Conservation (phyloP, 2,329 filamentous ascomycete genomes). For the Malbranchea zuffiana region DNA sequence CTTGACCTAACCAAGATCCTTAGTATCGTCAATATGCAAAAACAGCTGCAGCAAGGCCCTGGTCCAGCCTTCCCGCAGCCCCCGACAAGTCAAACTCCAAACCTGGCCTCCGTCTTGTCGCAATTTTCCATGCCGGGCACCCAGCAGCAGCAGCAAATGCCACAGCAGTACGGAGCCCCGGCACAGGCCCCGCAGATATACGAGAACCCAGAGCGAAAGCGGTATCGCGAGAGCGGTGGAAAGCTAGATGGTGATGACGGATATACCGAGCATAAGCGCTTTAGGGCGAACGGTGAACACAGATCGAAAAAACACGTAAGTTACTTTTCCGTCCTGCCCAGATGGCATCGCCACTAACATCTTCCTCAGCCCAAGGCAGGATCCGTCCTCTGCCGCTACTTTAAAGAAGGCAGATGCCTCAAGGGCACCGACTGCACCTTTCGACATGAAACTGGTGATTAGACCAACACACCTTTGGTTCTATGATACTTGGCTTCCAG, state of each 20-base stretch:
- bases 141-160: conserved; percentile 13
- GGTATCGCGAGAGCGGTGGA: conserved; percentile 25
- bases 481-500: too few relatives aligned
- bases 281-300: conserved; percentile 22
- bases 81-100: conserved; percentile 13
- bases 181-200: conserved; percentile 16
- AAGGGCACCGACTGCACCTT: conserved; percentile 45
- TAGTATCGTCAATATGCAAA: conserved; percentile 28
- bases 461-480: too few relatives aligned
- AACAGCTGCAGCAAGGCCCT: conserved; percentile 27
- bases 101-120: conserved; percentile 14
- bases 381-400: conserved; percentile 42
- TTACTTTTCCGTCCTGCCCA: neutral
- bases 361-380: conserved; percentile 31
- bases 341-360: neutral
- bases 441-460: conserved; percentile 31
- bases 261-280: conserved; percentile 25
- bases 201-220: conserved; percentile 35
- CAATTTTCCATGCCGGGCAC: conserved; percentile 26
- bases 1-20: conserved; percentile 32
- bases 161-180: conserved; percentile 13
- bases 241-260: conserved; percentile 26
- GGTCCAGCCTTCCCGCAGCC: conserved; percentile 16
- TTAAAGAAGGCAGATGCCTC: conserved; percentile 43
- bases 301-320: conserved; percentile 30